These are phyloP conservation scores for Rhizopogon sp. DNA, from an alignment of 768 basidiomycete species.

Conservation along the genomic window DNA sequence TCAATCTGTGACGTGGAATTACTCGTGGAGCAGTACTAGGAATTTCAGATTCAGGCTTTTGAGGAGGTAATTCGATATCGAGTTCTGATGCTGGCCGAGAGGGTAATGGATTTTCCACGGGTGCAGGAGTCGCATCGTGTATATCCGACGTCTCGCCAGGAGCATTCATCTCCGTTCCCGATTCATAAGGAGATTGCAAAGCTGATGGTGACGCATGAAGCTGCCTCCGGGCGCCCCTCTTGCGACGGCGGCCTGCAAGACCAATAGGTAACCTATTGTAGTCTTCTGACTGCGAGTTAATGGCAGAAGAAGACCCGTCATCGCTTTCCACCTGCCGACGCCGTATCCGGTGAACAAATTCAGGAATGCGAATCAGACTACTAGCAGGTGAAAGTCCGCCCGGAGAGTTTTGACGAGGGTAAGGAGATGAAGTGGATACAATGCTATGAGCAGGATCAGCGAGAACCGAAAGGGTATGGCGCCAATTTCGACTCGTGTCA, in stretches of 20 bases:
- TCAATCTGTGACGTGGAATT: background rate
- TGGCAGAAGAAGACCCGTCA: constrained; percentile 41
- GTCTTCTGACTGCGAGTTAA: constrained; percentile 42
- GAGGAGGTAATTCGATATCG: background rate
- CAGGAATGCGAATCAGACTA: constrained; percentile 36
- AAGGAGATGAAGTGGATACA: constrained; percentile 30
- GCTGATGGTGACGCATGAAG: constrained; percentile 22
- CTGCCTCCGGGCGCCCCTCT: constrained; percentile 11
- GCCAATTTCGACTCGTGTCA: constrained; percentile 21
- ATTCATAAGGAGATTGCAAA: constrained; percentile 13
- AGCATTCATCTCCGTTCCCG: constrained; percentile 7
- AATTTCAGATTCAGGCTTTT: background rate
- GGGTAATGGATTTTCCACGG: constrained; percentile 1
- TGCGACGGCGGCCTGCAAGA: background rate
- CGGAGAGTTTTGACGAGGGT: constrained; percentile 17
- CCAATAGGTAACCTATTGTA: constrained; percentile 23
- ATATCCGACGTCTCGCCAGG: constrained; percentile 4
- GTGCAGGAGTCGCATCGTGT: constrained; percentile 3
- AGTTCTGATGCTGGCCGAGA: constrained; percentile 6
- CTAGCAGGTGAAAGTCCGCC: constrained; percentile 39
- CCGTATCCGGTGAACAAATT: constrained; percentile 31
- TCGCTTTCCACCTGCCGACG: constrained; percentile 38
- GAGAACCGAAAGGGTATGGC: constrained; percentile 21
- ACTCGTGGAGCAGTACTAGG: background rate
- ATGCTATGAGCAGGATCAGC: constrained; percentile 28